These are phyloP conservation scores for Salinomyces thailandicus DNA, from an alignment of 2,329 filamentous ascomycete species.

Conservation along the genomic window DNA sequence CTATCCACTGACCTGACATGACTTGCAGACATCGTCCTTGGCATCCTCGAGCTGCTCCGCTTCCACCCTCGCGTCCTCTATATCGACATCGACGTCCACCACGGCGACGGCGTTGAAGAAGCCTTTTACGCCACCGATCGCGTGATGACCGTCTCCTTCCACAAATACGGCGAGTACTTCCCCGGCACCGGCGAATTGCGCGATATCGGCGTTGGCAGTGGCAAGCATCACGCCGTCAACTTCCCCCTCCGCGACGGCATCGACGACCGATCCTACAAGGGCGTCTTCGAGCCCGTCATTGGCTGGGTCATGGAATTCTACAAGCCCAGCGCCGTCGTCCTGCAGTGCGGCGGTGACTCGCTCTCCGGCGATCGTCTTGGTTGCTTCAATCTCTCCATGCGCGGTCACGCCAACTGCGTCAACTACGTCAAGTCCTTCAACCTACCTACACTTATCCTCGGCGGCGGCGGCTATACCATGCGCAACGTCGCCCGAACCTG, in stretches of 20 bases:
- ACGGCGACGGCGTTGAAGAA: conserved; percentile 60
- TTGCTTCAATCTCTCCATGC: conserved; percentile 62
- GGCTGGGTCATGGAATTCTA: conserved; percentile 60
- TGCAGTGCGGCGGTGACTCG: conserved; percentile 60
- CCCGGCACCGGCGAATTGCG: conserved; percentile 58
- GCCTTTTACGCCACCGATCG: conserved; percentile 62
- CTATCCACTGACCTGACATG: too few relatives aligned
- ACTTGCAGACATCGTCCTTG: conserved; percentile 51
- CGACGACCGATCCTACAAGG: conserved; percentile 56
- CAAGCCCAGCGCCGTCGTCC: conserved; percentile 54
- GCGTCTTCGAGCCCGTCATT: conserved; percentile 58
- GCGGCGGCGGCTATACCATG: conserved; percentile 61
- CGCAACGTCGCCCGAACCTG: conserved; percentile 53
- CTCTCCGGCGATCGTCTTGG: conserved; percentile 57
- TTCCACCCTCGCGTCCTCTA: conserved; percentile 56
- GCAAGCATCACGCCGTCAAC: conserved; percentile 60
- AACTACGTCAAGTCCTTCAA: conserved; percentile 59
- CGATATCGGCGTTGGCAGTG: conserved; percentile 56
- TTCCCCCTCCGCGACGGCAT: conserved; percentile 61
- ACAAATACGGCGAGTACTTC: conserved; percentile 65
- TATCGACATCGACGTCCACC: conserved; percentile 58
- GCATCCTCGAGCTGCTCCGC: conserved; percentile 53
- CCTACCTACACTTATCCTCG: conserved; percentile 54
- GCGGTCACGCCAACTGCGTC: conserved; percentile 59
- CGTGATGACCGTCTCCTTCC: conserved; percentile 62